phyloP scores from a whole-genome alignment of 768 basidiomycete species.

The Boletus tylopilopsis region DNA sequence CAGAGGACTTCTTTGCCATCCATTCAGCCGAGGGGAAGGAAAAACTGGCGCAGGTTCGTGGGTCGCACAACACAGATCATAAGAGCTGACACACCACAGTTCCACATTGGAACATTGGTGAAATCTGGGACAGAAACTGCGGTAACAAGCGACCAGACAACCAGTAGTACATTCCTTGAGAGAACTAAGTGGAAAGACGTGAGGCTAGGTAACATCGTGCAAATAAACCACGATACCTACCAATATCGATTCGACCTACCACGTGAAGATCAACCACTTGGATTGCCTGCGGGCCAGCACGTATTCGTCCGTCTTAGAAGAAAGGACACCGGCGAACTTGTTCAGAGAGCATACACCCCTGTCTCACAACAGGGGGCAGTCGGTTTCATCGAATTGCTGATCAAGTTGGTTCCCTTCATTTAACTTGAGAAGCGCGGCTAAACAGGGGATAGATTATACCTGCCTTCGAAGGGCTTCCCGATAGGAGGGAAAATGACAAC shows the following conservation, averaged over 20 bases:
- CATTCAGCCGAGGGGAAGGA: constrained; percentile 49
- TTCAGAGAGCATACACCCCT: constrained; percentile 60
- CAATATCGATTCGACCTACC: constrained; percentile 49
- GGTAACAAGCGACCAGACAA: constrained; percentile 4
- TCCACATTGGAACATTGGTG: constrained; percentile 49
- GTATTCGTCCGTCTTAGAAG: constrained; percentile 48
- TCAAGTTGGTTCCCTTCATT: constrained; percentile 39
- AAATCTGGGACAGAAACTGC: background rate
- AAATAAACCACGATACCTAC: constrained; percentile 46
- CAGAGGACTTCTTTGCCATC: constrained; percentile 63
- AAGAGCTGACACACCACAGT: constrained; percentile 20
- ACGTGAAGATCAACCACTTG: constrained; percentile 39
- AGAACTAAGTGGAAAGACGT: constrained; percentile 47
- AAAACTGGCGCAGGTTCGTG: constrained; percentile 40
- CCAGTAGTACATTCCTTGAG: constrained; percentile 36
- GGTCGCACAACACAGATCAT: background rate
- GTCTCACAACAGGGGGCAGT: constrained; percentile 40
- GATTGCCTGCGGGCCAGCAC: constrained; percentile 58
- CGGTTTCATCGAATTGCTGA: constrained; percentile 49
- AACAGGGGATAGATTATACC: constrained; percentile 37
- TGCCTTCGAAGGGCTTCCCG: constrained; percentile 34
- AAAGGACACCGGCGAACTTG: constrained; percentile 39
- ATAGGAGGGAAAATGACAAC: constrained; percentile 52
- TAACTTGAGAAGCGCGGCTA: background rate
- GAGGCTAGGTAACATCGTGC: constrained; percentile 33